Percentiles rank a stretch among this genome's conserved stretches.
These are phyloP conservation scores for Helminthosporium solani DNA, from an alignment of 2,329 filamentous ascomycete species.

Conservation along the genomic window DNA sequence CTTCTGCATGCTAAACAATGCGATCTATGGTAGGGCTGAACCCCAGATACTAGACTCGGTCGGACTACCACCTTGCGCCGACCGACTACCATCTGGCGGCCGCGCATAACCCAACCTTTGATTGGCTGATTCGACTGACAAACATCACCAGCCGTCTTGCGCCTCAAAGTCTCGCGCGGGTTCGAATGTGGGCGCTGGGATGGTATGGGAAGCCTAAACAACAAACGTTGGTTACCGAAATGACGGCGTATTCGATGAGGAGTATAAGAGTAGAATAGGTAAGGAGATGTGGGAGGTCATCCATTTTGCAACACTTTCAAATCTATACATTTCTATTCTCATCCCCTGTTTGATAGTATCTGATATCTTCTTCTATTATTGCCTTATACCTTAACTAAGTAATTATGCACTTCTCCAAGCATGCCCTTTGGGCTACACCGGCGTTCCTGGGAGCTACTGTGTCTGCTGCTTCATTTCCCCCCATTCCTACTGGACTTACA, in stretches of 20 bases:
- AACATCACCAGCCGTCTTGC: background rate
- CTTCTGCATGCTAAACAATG: background rate
- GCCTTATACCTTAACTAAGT: background rate
- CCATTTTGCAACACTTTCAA: too few species aligned
- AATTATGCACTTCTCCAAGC: background rate
- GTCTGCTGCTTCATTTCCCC: conserved; percentile 14
- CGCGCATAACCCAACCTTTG: background rate
- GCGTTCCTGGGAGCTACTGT: background rate
- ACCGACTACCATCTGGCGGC: background rate
- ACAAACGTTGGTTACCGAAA: too few species aligned
- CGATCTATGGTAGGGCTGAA: background rate
- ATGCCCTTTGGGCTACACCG: background rate
- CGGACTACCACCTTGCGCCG: background rate
- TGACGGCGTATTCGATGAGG: too few species aligned
- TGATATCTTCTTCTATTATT: background rate
- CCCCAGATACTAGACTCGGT: background rate
- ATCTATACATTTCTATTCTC: too few species aligned
- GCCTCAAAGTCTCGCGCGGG: background rate
- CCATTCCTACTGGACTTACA: conserved; percentile 9
- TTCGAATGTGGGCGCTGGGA: too few species aligned
- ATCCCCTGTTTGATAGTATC: background rate
- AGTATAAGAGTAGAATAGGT: too few species aligned
- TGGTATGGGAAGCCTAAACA: too few species aligned
- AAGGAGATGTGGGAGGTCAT: too few species aligned
- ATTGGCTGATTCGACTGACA: background rate